These are phyloP conservation scores for Sabuloglossum arenarium DNA, from an alignment of 495 filamentous ascomycete genomes.

Conservation along the genomic window DNA sequence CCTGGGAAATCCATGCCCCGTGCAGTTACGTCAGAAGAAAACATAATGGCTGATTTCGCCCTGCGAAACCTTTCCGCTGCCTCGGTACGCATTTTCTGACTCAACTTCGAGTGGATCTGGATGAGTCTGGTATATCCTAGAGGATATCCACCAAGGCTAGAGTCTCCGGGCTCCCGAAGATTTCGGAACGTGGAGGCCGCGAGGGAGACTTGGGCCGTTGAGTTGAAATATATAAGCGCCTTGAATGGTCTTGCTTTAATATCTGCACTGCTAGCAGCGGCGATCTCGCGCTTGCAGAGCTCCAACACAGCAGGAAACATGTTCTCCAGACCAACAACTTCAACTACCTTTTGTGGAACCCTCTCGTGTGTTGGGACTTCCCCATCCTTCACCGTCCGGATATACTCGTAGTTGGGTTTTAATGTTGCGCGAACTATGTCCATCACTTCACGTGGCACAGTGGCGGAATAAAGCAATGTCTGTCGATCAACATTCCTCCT, in stretches of 20 bases:
- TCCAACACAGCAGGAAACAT: slow-evolving; percentile 55
- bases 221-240: slow-evolving; percentile 76
- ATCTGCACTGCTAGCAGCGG: slow-evolving; percentile 10
- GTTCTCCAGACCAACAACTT: slow-evolving; percentile 50
- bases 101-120: slow-evolving; percentile 62
- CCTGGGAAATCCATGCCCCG: slow-evolving; percentile 95
- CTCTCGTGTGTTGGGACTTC: slow-evolving; percentile 68
- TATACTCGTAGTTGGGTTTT: slow-evolving; percentile 57
- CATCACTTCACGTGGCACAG: slow-evolving; percentile 68
- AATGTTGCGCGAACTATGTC: slow-evolving; percentile 46
- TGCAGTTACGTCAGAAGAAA: slow-evolving; percentile 87
- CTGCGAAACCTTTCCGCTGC: slow-evolving; percentile 51
- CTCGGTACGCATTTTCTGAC: slow-evolving; percentile 42
- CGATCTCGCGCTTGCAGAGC: slow-evolving; percentile 36
- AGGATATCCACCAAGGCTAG: slow-evolving; percentile 17
- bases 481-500: slow-evolving; percentile 44
- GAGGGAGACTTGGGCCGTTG: slow-evolving; percentile 49
- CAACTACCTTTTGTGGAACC: slow-evolving; percentile 57
- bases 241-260: slow-evolving; percentile 47
- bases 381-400: slow-evolving; percentile 60
- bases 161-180: slow-evolving; percentile 19
- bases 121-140: slow-evolving; percentile 27
- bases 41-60: slow-evolving; percentile 44
- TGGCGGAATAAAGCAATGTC: slow-evolving; percentile 87
- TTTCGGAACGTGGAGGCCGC: slow-evolving; percentile 35